These are phyloP conservation scores for Amanita subjunquillea DNA, from an alignment of 768 basidiomycete species.

Conservation along the genomic window DNA sequence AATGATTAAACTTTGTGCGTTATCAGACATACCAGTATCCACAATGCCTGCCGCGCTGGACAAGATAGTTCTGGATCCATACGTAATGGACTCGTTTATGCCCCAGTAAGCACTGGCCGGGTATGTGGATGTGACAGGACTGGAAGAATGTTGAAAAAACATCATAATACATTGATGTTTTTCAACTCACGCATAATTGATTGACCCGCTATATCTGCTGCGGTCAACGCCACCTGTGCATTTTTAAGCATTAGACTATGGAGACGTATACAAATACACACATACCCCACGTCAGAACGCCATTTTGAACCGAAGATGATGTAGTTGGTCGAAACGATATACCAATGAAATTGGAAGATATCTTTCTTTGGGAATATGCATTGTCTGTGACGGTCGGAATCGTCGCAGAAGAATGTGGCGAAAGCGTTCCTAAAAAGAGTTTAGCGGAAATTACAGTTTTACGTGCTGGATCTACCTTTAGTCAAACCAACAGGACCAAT, in stretches of 20 bases:
- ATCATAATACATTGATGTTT: not conserved
- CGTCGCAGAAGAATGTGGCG: conserved; percentile 14
- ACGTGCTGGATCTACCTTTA: conserved; percentile 15
- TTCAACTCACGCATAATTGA: conserved; percentile 28
- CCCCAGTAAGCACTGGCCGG: conserved; percentile 50
- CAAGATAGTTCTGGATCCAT: conserved; percentile 39
- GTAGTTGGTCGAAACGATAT: conserved; percentile 41
- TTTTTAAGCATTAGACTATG: conserved; percentile 2
- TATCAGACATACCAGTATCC: conserved; percentile 32
- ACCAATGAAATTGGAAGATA: conserved; percentile 30
- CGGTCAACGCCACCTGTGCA: conserved; percentile 31
- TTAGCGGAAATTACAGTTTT: not conserved
- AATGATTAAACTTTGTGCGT: no score
- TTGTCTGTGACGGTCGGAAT: conserved; percentile 55
- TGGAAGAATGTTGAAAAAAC: conserved; percentile 8
- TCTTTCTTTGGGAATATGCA: conserved; percentile 29
- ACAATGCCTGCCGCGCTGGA: conserved; percentile 43
- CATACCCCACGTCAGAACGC: conserved; percentile 44
- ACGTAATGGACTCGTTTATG: conserved; percentile 44
- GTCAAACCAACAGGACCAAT: conserved; percentile 57
- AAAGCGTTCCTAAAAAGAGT: conserved; percentile 21
- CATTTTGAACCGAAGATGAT: conserved; percentile 24
- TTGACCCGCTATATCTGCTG: conserved; percentile 31
- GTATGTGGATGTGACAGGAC: conserved; percentile 33
- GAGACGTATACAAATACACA: conserved; percentile 14